Base-by-base conservation (phyloP, 23 red algal species). In the Gracilariopsis chorda region DNA sequence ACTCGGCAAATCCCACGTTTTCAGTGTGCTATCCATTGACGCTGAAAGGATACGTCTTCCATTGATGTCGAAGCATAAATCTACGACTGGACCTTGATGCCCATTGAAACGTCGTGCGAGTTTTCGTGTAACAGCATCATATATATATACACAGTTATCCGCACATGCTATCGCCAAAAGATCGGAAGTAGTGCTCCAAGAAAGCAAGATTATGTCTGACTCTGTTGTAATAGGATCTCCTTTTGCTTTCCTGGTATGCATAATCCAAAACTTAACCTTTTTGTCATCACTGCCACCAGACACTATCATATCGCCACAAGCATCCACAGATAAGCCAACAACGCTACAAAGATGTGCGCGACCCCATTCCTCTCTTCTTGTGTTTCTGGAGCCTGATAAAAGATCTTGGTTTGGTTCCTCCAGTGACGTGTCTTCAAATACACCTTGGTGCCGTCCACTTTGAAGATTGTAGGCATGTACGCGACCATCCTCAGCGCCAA, bases 1-100 rank as follows among this genome's bases (percentile, higher is more conserved):
- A 42, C 85, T 85, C 30, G 82, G 90, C 32, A 99, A 60, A 67
- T 95, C 91, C 97, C 97, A 99, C 11, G 94, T 94, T 44, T 88
- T 71, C 47, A 99, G 23, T 44, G 90, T 94, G 39, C 93, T 90
- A 74, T 99, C 97, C 74, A 96, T 86, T 43, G 90, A 83, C 21
- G 88, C 68, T 34, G 92, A 90, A 14, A 99, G 25, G 33, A 99
- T 51, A 55, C 82, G 65, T n/a, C 94, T 80, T 2, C 82, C 93
- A 41, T 49, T 70, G 9, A n/a, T 29, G 36, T 82, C 77, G 48
- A 94, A 99, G 87, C 82, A 84, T 17, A 93, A 51, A 72, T 99
- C 97, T 4, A 92, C 92, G 39, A 99, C 51, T 44, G 76, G 68
- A 8, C 80, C 93, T 20, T 24, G 25, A 74, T 96, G 97, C 0